Evolutionary conservation across 1,284 basidiomycete species (phyloP), one percentile per base, ranked within the genome.

Genomic region (Thelephora terrestris): DNA sequence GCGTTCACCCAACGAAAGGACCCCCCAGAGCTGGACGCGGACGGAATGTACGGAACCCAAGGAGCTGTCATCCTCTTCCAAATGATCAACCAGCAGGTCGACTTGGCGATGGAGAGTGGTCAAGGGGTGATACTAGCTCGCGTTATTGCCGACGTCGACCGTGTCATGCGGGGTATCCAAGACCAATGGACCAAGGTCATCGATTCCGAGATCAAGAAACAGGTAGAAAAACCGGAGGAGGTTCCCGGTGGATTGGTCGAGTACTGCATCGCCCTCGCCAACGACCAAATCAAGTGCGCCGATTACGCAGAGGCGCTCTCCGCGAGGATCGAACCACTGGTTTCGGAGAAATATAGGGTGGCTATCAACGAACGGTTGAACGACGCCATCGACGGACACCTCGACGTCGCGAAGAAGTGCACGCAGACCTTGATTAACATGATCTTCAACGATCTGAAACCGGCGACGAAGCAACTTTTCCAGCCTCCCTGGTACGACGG

Each of bases 71-170:
- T 98, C 60, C 75, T 99, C 56, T 99, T 98, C 76, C 89, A 96
- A 68, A 95, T 96, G 85, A 86, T 99, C 59, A 98, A 97, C 63
- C 94, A 98, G 65, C 94, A 98, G 64, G 77, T 94, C 54, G 96
- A 99, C 60, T 77, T 94, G 16, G 93, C 95, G 2, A 87, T 88
- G 57, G 94, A 99, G 63, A 97, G 93, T 54, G 91, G 91, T 9
- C 95, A 99, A 64, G 93, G 92, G 34, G 82, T 86, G 5, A 94
- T 99, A 47, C 78, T 99, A 42, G 83, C 91, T 21, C 84, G 90
- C 16, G 93, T 97, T 47, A 81, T 98, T 32, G 80, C 84, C 54
- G 95, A 99, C 65, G 79, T 81, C 45, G 86, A 86, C 56, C 83
- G 89, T 32, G 88, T 94, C 34, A 96, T 99, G 91, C 79, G 86